Conservation (phyloP, 75 land plant genomes). For the Gnetum montanum region DNA sequence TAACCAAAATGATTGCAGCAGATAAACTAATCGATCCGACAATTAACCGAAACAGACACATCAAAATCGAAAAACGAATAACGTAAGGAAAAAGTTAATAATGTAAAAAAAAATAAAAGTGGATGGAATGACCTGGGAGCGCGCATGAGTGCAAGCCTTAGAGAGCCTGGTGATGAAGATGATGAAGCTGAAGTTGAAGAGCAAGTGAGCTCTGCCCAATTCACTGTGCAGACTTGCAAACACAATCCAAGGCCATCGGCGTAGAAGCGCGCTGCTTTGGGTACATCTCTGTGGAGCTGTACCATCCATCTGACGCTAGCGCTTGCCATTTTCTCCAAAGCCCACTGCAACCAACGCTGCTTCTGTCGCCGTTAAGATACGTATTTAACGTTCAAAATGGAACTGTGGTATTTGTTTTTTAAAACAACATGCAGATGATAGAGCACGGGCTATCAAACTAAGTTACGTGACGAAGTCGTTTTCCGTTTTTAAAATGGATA, state of each 20-base stretch:
- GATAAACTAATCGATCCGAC: no score
- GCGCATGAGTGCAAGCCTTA: conserved; percentile 85
- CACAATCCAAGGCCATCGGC: conserved; percentile 74
- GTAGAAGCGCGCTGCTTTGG: conserved; percentile 80
- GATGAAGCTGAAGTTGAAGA: neutral
- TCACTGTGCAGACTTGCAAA: conserved; percentile 62
- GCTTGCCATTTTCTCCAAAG: conserved; percentile 14
- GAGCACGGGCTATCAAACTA: no score
- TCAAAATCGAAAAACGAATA: neutral
- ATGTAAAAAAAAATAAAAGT: neutral
- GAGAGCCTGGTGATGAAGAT: conserved; percentile 76
- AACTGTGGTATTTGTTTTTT: no score
- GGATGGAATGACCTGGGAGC: conserved; percentile 33
- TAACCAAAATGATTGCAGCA: neutral
- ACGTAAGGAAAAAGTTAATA: neutral
- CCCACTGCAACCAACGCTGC: neutral
- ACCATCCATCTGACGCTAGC: conserved; percentile 64
- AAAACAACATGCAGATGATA: no score
- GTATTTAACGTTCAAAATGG: no score
- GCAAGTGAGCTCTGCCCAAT: conserved; percentile 2
- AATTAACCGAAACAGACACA: no score
- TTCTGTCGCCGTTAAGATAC: neutral
- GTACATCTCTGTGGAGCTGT: conserved; percentile 85
- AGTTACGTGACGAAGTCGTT: no score
- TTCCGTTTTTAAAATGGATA: no score